Evolutionary conservation across 164 flowering plant species (phyloP).

Genomic region (Kingdonia uniflora): DNA sequence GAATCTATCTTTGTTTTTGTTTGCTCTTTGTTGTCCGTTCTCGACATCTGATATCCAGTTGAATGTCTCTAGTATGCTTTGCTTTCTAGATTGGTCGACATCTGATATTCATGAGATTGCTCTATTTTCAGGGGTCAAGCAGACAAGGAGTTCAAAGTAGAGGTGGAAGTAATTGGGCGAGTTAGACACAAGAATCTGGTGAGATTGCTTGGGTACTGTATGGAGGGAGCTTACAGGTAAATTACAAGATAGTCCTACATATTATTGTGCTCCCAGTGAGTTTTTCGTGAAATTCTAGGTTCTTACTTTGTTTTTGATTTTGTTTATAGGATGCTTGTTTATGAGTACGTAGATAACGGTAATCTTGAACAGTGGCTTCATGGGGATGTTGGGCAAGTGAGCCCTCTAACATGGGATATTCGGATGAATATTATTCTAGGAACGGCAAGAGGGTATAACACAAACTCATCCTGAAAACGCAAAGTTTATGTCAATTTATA

Average conservation of each 20-base stretch:
- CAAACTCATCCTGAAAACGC: too few species aligned
- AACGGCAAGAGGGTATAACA: constrained; percentile 80
- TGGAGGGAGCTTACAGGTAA: constrained; percentile 97
- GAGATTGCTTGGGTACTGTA: constrained; percentile 89
- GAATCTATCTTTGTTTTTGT: too few species aligned
- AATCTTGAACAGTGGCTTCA: constrained; percentile 97
- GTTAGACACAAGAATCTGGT: constrained; percentile 96
- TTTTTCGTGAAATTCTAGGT: neutral
- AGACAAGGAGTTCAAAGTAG: constrained; percentile 85
- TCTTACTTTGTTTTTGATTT: neutral
- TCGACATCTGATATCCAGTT: too few species aligned
- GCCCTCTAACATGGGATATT: constrained; percentile 92
- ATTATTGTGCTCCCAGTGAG: too few species aligned
- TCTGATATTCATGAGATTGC: constrained; percentile 6
- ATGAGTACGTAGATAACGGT: constrained; percentile 89
- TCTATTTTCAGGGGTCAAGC: constrained; percentile 75
- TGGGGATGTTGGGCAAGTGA: constrained; percentile 83
- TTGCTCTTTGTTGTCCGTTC: too few species aligned
- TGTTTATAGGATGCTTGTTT: constrained; percentile 82
- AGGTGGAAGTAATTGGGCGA: constrained; percentile 97
- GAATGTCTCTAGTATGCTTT: too few species aligned
- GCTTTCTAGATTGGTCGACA: neutral
- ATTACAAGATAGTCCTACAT: neutral
- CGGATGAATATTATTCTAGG: constrained; percentile 84
- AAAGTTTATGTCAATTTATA: too few species aligned